These are phyloP conservation scores for Diaporthe velutina DNA, from an alignment of 2,329 filamentous ascomycete genomes.

Conservation along the genomic window DNA sequence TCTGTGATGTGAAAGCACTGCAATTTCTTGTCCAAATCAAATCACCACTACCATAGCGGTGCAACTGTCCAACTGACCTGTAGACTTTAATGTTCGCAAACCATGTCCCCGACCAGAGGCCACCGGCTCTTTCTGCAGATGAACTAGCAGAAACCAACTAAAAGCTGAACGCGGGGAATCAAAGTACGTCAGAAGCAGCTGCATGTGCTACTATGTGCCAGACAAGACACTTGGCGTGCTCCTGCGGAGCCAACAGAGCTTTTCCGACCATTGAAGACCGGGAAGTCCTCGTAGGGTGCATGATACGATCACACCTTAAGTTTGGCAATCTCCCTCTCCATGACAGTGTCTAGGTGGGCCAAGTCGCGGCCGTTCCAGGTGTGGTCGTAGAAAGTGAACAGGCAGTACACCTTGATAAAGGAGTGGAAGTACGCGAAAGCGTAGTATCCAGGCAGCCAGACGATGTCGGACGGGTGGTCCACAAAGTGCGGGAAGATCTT, in stretches of 20 bases:
- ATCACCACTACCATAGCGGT: neutral
- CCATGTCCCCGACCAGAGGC: neutral
- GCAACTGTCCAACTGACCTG: neutral
- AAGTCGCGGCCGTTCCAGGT: slow-evolving; percentile 56
- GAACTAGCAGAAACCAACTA: neutral
- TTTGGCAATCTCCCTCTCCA: neutral
- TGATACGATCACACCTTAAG: neutral
- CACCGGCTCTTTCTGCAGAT: neutral
- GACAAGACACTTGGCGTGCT: too few relatives aligned
- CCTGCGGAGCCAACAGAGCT: too few relatives aligned
- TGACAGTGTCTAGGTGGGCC: neutral
- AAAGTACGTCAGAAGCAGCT: neutral
- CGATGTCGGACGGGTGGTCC: slow-evolving; percentile 64
- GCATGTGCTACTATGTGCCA: neutral
- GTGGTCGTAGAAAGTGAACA: slow-evolving; percentile 64
- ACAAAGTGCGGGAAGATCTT: slow-evolving; percentile 68
- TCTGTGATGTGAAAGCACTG: neutral
- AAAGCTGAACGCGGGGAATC: too few relatives aligned
- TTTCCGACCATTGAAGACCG: neutral
- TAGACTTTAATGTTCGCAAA: too few relatives aligned
- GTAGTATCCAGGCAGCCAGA: slow-evolving; percentile 62
- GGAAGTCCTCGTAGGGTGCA: neutral
- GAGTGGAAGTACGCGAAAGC: slow-evolving; percentile 70
- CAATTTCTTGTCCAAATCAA: too few relatives aligned
- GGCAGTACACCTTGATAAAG: slow-evolving; percentile 68